Base-by-base conservation (phyloP, 768 basidiomycete genomes). In the Lentinula boryana region DNA sequence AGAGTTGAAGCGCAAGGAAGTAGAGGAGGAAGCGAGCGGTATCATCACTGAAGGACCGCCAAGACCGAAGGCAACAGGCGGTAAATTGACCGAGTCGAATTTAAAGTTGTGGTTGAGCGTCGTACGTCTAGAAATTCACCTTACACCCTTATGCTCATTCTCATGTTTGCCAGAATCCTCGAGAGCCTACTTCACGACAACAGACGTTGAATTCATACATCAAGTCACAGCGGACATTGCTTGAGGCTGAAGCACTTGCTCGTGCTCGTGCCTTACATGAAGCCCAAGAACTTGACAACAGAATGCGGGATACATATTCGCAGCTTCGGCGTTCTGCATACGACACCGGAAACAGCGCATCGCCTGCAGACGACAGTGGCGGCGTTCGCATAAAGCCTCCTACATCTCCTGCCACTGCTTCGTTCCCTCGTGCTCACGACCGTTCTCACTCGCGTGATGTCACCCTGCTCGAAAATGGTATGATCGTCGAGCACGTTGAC, bases 401-500 rank as follows among this genome's bases (percentile, higher is more conserved):
- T 31, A 75, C 77, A 38, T 76, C 80, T 6, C 77, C 80, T 4
- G 70, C 73, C 13, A 60, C 73, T 4, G 75, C 72, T n/a, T 68
- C 73, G 13, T 40, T 60, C 40, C 15, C 48, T 27, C 72, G 76
- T 50, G 73, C 73, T 31, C 81, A 83, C 63, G 71, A 70, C 36
- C 82, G 81, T 33, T 78, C 76, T 21, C 81, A 84, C 58, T 85
- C 85, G 43, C 82, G 89, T 36, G 89, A 93, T 59, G 80, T 91
- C 13, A 91, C 91, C 0, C 76, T 95, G 9, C 81, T 95, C 21
- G 89, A 93, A 71, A 94, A 91, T 64, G 92, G 92, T 3, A 86
- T 95, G 80, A 90, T 93, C 56, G 87, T 94, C 7, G 93, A 95
- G 66, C 89, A 91, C 62, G 88, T 95, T 40, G 84, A 95, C 70